A percentile compares a stretch with the other conserved stretches of the same genome.
phyloP scores from a whole-genome alignment of 1,139 yeast species.

The Scheffersomyces lignicola region DNA sequence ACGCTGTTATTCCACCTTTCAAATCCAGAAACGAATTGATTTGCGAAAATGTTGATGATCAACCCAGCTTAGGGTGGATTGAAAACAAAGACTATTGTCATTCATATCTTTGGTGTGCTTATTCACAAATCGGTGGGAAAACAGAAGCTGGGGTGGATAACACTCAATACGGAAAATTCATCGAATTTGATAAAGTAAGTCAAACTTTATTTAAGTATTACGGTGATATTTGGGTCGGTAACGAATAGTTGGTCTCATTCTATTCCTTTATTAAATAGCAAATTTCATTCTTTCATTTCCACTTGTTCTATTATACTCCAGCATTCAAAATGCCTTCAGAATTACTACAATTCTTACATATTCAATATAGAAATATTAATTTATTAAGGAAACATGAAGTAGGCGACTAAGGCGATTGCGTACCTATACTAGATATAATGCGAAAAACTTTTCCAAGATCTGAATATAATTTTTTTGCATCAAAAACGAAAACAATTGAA shows the following conservation, averaged over 20 bases:
- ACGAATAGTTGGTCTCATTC: conserved; percentile 17
- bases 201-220: conserved; percentile 26
- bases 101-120: conserved; percentile 48
- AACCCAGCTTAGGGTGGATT: conserved; percentile 34
- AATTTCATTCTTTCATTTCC: background rate
- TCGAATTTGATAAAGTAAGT: conserved; percentile 24
- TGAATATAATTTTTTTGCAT: no score
- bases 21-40: conserved; percentile 14
- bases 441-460: no score
- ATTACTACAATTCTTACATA: no score
- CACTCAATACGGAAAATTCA: conserved; percentile 24
- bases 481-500: no score
- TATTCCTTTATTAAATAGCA: conserved; percentile 1
- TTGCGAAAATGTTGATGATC: conserved; percentile 27
- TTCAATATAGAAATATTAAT: no score
- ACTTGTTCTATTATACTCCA: no score
- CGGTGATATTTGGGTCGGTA: conserved; percentile 39
- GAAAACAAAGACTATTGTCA: conserved; percentile 38
- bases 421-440: no score
- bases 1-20: conserved; percentile 37
- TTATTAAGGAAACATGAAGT: no score
- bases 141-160: conserved; percentile 24
- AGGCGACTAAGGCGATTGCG: no score
- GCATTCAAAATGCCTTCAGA: no score
- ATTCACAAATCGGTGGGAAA: conserved; percentile 39